Evolutionary conservation across 1,139 yeast genomes (phyloP), one percentile per base, ranked within the genome.

Genomic region (Geotrichum citri-aurantii): DNA sequence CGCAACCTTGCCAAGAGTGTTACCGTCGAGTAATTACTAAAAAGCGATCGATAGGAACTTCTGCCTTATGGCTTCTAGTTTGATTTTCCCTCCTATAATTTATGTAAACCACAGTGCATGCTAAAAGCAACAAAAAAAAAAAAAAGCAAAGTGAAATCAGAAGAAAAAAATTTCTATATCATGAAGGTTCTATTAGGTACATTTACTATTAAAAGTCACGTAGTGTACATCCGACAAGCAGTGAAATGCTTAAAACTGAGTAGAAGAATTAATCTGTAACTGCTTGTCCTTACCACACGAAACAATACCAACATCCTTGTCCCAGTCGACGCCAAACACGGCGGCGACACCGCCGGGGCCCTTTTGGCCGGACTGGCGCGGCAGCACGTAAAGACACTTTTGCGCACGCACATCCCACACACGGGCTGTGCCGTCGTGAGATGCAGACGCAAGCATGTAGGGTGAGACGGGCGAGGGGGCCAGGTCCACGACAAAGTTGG

Each of bases 1-100:
- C 86, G 99, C 77, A 95, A 95, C 78, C 82, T 95, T 78, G 99
- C 99, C 65, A 95, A 95, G 79, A 86, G 96, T 52, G 99, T 95
- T 61, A 95, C 99, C 57, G 99, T 95, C 64, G 98, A 86, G 78
- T 88, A 80, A 37, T 37, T n/a, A n/a, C 42, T n/a, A n/a, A 37
- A n/a, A 4, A 14, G 6, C 6, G 17, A 37, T 37, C 19, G 66
- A 24, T 19, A 14, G 5, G 17, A 23, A 17, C 27, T 7, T 48
- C 17, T 48, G 17, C 17, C 14, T 26, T 26, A 37, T 27, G 21
- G 12, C 10, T 50, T 50, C 11, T 31, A 4, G n/a, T 11, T 50
- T 23, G 2, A 17, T 50, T 12, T n/a, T 37, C 5, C 6, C 6
- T 48, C 27, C 11, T 24, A 31, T 21, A 19, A 8, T 33, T 27